Base-by-base conservation (phyloP, 2,329 filamentous ascomycete genomes). In the Xylogone sp. region DNA sequence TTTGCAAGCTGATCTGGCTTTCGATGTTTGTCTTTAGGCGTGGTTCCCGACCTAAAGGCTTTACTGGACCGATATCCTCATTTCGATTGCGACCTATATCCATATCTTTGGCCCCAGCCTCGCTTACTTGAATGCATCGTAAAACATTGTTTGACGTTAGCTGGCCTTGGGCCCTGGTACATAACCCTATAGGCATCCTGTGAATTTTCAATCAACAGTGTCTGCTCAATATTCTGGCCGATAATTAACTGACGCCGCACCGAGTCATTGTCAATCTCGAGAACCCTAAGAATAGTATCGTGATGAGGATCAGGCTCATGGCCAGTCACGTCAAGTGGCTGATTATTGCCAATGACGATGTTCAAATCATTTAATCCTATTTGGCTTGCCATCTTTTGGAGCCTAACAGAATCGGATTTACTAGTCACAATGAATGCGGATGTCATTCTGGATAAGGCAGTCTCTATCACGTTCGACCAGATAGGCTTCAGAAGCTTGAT, bases 231-330 rank as follows among this genome's bases (percentile, higher is more conserved):
- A 6, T 74, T 71, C 59, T 90, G 80, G 55, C 85, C 86, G 65
- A 97, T 94, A 62, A 99, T 86, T 45, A 97, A 74, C 53, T 91
- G 86, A 54, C 90, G 87, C 46, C 84, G 84, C 19, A 97, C 86
- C 43, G 88, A 71, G 19, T 88, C 81, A 58, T 93, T 83, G 54
- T 94, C 88, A 55, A 97, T 88, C 68, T 90, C 86, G 48, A 99
- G 75, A 1, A 89, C 83, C 47, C 89, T 81, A 44, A 97, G 72
- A 55, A 93, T 85, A 0, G 94, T 99, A 58, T 90, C 81, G 51
- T 88, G 88, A 2, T 77, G 69, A 13, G 71, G 55, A 56, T 89
- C 85, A 1, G 94, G 94, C 65, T 97, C 91, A 52, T 89, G 76
- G n/a, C 75, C 71, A 5, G 72, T 71, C 3, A 79, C 82, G 59